These are phyloP conservation scores for Marasmius tenuissimus DNA, from an alignment of 1,284 basidiomycete species.

Conservation along the genomic window DNA sequence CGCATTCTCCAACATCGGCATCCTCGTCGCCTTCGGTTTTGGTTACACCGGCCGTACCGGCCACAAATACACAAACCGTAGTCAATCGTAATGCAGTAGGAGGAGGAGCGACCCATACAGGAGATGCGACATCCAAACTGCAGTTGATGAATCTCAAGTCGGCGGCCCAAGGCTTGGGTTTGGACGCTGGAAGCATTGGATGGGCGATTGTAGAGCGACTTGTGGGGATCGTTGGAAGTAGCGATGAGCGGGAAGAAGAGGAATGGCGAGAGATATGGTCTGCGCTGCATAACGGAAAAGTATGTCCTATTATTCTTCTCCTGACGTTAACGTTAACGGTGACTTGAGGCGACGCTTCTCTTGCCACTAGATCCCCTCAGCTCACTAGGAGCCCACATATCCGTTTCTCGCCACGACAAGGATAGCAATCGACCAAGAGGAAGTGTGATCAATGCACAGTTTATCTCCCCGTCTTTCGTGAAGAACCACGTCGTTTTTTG, in stretches of 20 bases:
- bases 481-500: slow-evolving; percentile 76
- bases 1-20: slow-evolving; percentile 27
- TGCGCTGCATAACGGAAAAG: slow-evolving; percentile 69
- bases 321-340: slow-evolving; percentile 2
- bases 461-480: slow-evolving; percentile 71
- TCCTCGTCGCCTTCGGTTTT: slow-evolving; percentile 28
- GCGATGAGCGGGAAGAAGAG: slow-evolving; percentile 53
- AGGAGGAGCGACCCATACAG: slow-evolving; percentile 37
- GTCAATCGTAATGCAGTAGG: neutral
- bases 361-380: slow-evolving; percentile 63
- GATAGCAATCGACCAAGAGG: neutral
- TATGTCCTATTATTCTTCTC: slow-evolving; percentile 27
- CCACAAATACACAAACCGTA: slow-evolving; percentile 32
- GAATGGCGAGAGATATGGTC: slow-evolving; percentile 82
- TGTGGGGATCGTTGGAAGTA: slow-evolving; percentile 31
- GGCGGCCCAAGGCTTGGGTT: slow-evolving; percentile 72
- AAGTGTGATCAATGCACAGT: neutral
- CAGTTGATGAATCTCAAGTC: slow-evolving; percentile 83
- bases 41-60: slow-evolving; percentile 36
- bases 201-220: slow-evolving; percentile 86
- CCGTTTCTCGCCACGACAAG: neutral
- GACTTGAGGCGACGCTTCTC: slow-evolving; percentile 68
- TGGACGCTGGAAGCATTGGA: slow-evolving; percentile 70
- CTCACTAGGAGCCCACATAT: slow-evolving; percentile 34
- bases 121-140: slow-evolving; percentile 64